phyloP scores from a whole-genome alignment of 495 filamentous ascomycete species.

The Hyaloscypha hepaticicola region DNA sequence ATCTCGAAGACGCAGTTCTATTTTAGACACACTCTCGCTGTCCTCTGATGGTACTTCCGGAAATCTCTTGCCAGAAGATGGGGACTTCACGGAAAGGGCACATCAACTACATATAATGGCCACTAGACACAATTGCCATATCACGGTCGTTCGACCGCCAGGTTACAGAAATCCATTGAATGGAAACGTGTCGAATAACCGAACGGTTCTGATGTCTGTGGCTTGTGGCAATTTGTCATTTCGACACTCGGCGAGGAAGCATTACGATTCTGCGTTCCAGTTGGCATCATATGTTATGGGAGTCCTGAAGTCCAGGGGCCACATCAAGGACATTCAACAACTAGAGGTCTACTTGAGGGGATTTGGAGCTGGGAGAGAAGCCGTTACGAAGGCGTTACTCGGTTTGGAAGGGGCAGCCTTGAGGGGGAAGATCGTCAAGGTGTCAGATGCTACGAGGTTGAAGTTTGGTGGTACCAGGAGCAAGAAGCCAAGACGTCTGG shows the following conservation, averaged over 20 bases:
- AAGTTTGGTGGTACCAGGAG: conserved; percentile 96
- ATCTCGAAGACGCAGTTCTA: background rate
- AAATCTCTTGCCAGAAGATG: background rate
- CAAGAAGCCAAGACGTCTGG: conserved; percentile 75
- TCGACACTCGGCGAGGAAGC: conserved; percentile 70
- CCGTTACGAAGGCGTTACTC: conserved; percentile 82
- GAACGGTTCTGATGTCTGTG: conserved; percentile 70
- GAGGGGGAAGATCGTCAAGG: conserved; percentile 66
- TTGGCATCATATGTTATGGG: conserved; percentile 74
- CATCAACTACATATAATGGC: conserved; percentile 86
- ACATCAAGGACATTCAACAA: conserved; percentile 56
- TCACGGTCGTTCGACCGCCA: conserved; percentile 77
- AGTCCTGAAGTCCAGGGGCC: conserved; percentile 72
- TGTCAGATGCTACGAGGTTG: conserved; percentile 79
- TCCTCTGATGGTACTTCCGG: background rate
- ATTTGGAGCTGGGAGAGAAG: conserved; percentile 83
- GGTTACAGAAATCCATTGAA: conserved; percentile 15
- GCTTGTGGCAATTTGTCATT: conserved; percentile 85
- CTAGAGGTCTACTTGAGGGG: conserved; percentile 79
- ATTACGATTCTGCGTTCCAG: conserved; percentile 94
- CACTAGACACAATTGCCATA: conserved; percentile 88
- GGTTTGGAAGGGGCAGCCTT: conserved; percentile 78
- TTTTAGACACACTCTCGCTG: background rate
- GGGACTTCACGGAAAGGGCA: background rate
- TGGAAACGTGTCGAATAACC: conserved; percentile 41